These are phyloP conservation scores for Capronia americana DNA, from an alignment of 2,329 filamentous ascomycete genomes.

Conservation along the genomic window DNA sequence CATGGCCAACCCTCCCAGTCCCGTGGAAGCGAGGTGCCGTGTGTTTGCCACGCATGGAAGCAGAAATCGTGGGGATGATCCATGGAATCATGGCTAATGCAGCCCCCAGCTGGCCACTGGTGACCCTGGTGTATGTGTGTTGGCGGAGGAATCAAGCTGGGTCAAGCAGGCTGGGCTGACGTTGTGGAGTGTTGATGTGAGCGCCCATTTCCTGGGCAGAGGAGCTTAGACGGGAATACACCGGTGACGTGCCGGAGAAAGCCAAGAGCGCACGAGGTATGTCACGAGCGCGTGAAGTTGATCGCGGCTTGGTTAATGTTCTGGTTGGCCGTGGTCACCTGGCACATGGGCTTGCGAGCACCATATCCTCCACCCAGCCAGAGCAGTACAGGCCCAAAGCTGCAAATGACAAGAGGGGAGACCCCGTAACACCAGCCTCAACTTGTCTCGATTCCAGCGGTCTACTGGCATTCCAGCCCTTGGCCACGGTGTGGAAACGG, in stretches of 20 bases:
- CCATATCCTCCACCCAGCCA: not conserved
- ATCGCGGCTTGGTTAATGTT: not conserved
- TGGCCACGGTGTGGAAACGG: conserved; percentile 8
- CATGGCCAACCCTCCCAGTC: conserved; percentile 8
- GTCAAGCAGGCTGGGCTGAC: conserved; percentile 22
- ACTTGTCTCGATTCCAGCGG: not conserved
- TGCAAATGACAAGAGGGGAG: not conserved
- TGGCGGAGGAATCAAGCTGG: conserved; percentile 2
- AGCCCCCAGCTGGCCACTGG: conserved; percentile 3
- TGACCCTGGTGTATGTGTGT: not conserved
- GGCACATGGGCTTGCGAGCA: not conserved
- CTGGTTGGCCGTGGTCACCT: not conserved
- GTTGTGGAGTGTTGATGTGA: conserved; percentile 14
- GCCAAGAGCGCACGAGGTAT: conserved; percentile 5
- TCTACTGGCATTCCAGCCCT: not conserved
- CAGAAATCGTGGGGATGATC: conserved; percentile 25
- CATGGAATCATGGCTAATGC: conserved; percentile 3
- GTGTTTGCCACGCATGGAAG: conserved; percentile 15
- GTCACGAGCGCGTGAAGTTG: not conserved
- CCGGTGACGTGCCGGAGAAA: conserved; percentile 11
- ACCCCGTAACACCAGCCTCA: not conserved
- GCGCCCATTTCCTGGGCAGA: conserved; percentile 17
- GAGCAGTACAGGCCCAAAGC: not conserved
- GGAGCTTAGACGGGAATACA: conserved; percentile 11
- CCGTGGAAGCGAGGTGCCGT: conserved; percentile 17